These are phyloP conservation scores for Vanilla planifolia DNA, from an alignment of 106 monocot genomes.

Conservation along the genomic window DNA sequence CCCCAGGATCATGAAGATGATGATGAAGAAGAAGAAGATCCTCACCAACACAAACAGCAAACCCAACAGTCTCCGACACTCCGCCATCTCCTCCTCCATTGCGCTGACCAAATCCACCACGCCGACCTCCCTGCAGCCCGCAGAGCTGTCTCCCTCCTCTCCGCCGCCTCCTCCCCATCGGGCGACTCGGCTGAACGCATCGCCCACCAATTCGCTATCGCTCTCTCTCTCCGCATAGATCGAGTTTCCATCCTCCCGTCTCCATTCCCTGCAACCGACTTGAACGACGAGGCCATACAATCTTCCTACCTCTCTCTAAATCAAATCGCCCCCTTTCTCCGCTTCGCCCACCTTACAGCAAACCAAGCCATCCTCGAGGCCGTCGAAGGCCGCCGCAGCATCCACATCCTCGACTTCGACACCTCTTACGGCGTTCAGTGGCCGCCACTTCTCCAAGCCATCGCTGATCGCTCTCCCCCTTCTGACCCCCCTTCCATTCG, in stretches of 20 bases:
- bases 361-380: slow-evolving; percentile 98
- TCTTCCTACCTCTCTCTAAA: slow-evolving; percentile 65
- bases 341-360: slow-evolving; percentile 93
- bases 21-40: slow-evolving; percentile 22
- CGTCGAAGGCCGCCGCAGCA: slow-evolving; percentile 25
- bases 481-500: slow-evolving; percentile 49
- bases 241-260: slow-evolving; percentile 13
- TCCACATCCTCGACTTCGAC: slow-evolving; percentile 94
- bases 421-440: slow-evolving; percentile 84
- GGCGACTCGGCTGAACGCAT: slow-evolving; percentile 79
- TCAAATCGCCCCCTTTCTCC: slow-evolving; percentile 85
- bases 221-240: slow-evolving; percentile 54
- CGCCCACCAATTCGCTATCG: slow-evolving; percentile 62
- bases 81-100: slow-evolving; percentile 52
- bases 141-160: slow-evolving; percentile 31
- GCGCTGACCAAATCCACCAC: slow-evolving; percentile 47
- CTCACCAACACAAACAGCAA: background rate
- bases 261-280: slow-evolving; percentile 13
- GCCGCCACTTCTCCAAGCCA: slow-evolving; percentile 91
- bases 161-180: slow-evolving; percentile 34
- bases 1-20: slow-evolving; percentile 46
- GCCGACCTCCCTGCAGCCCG: slow-evolving; percentile 38
- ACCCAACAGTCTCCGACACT: slow-evolving; percentile 8
- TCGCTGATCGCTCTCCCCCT: slow-evolving; percentile 55
- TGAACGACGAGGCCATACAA: slow-evolving; percentile 17